Conservation (phyloP, 2,329 filamentous ascomycete species). For the Fusarium sulawesiense region DNA sequence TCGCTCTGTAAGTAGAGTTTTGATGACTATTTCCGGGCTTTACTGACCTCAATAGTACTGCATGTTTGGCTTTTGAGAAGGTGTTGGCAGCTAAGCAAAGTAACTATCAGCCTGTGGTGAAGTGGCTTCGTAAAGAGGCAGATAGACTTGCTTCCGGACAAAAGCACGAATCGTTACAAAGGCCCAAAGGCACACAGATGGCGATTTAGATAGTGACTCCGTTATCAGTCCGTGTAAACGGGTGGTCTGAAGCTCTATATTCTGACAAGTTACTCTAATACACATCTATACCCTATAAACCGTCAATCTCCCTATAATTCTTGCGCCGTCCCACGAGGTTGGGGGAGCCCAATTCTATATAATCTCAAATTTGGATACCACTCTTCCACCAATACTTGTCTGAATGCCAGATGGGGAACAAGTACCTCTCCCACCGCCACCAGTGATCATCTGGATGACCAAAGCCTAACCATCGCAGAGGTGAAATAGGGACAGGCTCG, state of each 20-base stretch:
- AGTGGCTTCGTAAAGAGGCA: constrained; percentile 71
- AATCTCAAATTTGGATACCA: constrained; percentile 49
- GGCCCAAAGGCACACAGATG: background rate
- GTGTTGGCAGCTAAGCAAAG: constrained; percentile 80
- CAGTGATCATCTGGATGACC: constrained; percentile 70
- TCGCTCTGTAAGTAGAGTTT: constrained; percentile 66
- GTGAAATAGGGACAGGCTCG: constrained; percentile 83
- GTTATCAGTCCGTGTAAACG: background rate
- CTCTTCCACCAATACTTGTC: constrained; percentile 72
- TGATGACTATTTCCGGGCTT: background rate
- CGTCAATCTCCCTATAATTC: no score
- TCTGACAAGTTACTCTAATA: background rate
- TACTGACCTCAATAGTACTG: constrained; percentile 63
- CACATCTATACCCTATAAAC: background rate
- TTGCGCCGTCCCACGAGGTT: background rate
- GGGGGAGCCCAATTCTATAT: background rate
- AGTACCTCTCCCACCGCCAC: constrained; percentile 73
- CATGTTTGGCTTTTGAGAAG: constrained; percentile 74
- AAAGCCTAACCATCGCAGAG: constrained; percentile 73
- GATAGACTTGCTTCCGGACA: constrained; percentile 48
- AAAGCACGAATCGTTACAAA: background rate
- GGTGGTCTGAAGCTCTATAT: background rate
- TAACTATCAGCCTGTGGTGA: constrained; percentile 70
- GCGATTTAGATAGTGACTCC: background rate
- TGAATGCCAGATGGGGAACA: constrained; percentile 65